Evolutionary conservation across 2,329 filamentous ascomycete species (phyloP).

Genomic region (Didymella lethalis): DNA sequence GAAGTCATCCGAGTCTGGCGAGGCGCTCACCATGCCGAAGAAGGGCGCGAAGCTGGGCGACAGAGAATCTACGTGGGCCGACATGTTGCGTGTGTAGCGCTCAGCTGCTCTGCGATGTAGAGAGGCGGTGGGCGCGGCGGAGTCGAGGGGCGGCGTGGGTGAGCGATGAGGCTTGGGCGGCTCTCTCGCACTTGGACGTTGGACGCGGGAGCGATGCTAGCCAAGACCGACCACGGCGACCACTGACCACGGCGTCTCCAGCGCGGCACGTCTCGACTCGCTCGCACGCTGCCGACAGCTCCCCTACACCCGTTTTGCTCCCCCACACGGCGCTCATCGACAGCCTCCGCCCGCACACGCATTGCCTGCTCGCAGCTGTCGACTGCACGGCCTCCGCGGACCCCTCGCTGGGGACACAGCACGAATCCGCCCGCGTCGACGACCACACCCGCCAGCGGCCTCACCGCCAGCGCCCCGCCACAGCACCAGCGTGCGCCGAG

Average conservation of each 20-base stretch:
- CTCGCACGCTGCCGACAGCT: slow-evolving; percentile 12
- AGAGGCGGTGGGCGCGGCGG: neutral
- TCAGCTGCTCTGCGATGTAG: slow-evolving; percentile 5
- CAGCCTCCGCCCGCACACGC: slow-evolving; percentile 6
- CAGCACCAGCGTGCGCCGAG: neutral
- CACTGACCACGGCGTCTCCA: neutral
- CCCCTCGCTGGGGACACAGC: slow-evolving; percentile 22
- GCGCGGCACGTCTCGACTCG: slow-evolving; percentile 11
- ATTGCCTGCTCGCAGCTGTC: neutral
- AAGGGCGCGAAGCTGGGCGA: slow-evolving; percentile 86
- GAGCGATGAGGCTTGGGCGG: slow-evolving; percentile 9
- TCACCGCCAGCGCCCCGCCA: slow-evolving; percentile 8
- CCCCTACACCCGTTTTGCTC: neutral
- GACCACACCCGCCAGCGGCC: slow-evolving; percentile 15
- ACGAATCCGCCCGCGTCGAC: slow-evolving; percentile 23
- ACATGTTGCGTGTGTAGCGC: slow-evolving; percentile 28
- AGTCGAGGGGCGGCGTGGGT: neutral
- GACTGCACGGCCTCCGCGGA: slow-evolving; percentile 9
- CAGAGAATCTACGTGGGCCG: slow-evolving; percentile 31
- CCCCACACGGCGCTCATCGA: slow-evolving; percentile 1
- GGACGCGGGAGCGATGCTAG: neutral
- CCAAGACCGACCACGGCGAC: neutral
- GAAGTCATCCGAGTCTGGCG: slow-evolving; percentile 28
- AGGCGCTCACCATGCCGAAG: slow-evolving; percentile 78
- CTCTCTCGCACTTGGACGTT: slow-evolving; percentile 1